Base-by-base conservation (phyloP, 2,329 filamentous ascomycete genomes). In the Neospermospora avenae region DNA sequence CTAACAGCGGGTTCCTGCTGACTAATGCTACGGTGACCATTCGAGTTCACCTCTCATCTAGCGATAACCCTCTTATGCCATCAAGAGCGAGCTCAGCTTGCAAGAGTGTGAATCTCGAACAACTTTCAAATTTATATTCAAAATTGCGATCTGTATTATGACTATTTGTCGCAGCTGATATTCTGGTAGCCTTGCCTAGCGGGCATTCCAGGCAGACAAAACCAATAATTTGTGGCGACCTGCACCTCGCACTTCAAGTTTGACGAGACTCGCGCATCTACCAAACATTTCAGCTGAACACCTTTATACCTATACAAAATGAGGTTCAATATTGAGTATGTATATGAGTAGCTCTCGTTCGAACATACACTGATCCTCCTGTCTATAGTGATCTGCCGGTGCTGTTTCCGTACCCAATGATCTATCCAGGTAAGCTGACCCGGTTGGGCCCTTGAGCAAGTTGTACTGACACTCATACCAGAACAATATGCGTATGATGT, bases 281-380 rank as follows among this genome's bases (percentile, higher is more conserved):
- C 18, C 10, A 25, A n/a, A n/a, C n/a, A n/a, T n/a, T n/a, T n/a
- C n/a, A n/a, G 13, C 24, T 20, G 6, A 31, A 39, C 20, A 11
- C 20, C 28, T 2, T 18, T 34, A n/a, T 22, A 24, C 28, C 20
- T 18, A 39, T 39, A n/a, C 20, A 85, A 73, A 65, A 91, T 91
- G 88, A 90, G 86, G 80, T 91, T 91, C 79, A 85, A 87, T 72
- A 91, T 91, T 70, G 88, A 90, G 83, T 86, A 77, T 67, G 78
- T 67, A n/a, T n/a, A 41, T 13, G 44, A 25, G 14, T 22, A 35
- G n/a, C 25, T 37, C 20, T 14, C 57, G 35, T 22, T 45, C 37
- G 46, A 49, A 14, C 55, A 58, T n/a, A 65, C 55, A 61, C 70
- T 67, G 53, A 63, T 55, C n/a, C 4, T 68, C 39, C n/a, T n/a